Evolutionary conservation across 805 yeast genomes (phyloP), one percentile per base, ranked within the genome.

Genomic region (Kodamaea leandrae): DNA sequence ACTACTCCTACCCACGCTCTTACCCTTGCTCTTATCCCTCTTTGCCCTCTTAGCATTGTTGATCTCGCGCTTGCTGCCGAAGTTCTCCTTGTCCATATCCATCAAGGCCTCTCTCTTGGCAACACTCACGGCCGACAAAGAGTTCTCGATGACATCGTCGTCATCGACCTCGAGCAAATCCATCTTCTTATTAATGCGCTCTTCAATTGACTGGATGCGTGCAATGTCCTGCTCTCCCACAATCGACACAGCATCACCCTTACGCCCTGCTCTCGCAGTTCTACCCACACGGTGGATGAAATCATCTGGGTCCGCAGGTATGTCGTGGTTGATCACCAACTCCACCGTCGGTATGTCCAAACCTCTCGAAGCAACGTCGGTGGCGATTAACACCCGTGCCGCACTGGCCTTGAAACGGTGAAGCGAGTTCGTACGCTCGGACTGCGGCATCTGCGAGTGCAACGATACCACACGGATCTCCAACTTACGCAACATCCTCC

Each of bases 281-380:
- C 99, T 86, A 69, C 99, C 99, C 8, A 91, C 96, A 62, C 99
- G 74, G 65, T 93, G 99, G 40, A 93, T 89, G 54, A 87, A 93
- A 48, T 93, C 96, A 56, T 93, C 96, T 3, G 98, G 86, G 57
- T 93, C 97, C 0, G 93, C 89, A 4, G 99, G 99, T 17, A 93
- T 78, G 56, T 93, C 98, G 56, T 78, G 93, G 59, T 93, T 93
- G 18, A 93, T 66, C 18, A 93, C 98, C 51, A 93, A 70, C 56
- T 83, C 91, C 3, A 93, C 99, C 6, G 80, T 74, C 8, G 98
- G 99, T 42, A 93, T 93, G 74, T 93, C 99, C 49, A 93, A 75
- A 61, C 99, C 99, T 77, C 99, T 80, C 20, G 96, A 83, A 2
- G 96, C 99, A 16, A 93, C 97, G 61, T 93, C 99, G 0, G 99